phyloP scores from a whole-genome alignment of 2,329 filamentous ascomycete genomes.

The Fusarium sp. region DNA sequence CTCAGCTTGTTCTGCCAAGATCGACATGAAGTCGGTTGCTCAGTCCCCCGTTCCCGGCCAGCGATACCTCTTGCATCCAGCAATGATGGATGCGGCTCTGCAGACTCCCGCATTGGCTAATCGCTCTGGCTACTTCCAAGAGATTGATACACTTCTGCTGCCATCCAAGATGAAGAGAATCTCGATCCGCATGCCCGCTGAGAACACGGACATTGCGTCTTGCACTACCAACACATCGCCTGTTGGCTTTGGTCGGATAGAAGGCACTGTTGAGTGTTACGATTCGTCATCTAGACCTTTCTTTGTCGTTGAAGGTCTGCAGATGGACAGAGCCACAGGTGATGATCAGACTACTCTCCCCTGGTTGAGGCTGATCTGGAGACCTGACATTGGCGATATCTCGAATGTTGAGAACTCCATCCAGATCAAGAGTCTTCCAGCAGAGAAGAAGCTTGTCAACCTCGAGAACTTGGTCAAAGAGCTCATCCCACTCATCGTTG shows the following conservation, averaged over 20 bases:
- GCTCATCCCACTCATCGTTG: slow-evolving; percentile 32
- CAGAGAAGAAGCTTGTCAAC: slow-evolving; percentile 38
- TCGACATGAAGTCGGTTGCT: slow-evolving; percentile 29
- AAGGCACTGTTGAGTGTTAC: slow-evolving; percentile 36
- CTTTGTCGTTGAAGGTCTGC: slow-evolving; percentile 36
- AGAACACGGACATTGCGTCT: slow-evolving; percentile 30
- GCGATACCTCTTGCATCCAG: slow-evolving; percentile 37
- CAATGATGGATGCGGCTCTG: slow-evolving; percentile 41
- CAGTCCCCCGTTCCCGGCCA: slow-evolving; percentile 35
- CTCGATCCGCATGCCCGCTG: slow-evolving; percentile 36
- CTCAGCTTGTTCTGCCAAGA: slow-evolving; percentile 37
- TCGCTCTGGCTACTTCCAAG: slow-evolving; percentile 37
- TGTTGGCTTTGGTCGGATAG: slow-evolving; percentile 33
- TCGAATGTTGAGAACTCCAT: slow-evolving; percentile 13
- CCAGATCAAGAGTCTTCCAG: slow-evolving; percentile 39
- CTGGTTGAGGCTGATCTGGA: slow-evolving; percentile 38
- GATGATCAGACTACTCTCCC: slow-evolving; percentile 36
- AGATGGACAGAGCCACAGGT: slow-evolving; percentile 38
- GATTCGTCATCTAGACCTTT: slow-evolving; percentile 30
- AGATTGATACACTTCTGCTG: slow-evolving; percentile 37
- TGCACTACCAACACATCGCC: slow-evolving; percentile 36
- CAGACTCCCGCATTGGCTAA: slow-evolving; percentile 39
- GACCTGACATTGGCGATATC: slow-evolving; percentile 40
- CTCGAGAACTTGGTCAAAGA: slow-evolving; percentile 40
- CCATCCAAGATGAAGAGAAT: slow-evolving; percentile 39